Evolutionary conservation across 495 filamentous ascomycete species (phyloP).

Genomic region (Hyaloscypha bicolor): DNA sequence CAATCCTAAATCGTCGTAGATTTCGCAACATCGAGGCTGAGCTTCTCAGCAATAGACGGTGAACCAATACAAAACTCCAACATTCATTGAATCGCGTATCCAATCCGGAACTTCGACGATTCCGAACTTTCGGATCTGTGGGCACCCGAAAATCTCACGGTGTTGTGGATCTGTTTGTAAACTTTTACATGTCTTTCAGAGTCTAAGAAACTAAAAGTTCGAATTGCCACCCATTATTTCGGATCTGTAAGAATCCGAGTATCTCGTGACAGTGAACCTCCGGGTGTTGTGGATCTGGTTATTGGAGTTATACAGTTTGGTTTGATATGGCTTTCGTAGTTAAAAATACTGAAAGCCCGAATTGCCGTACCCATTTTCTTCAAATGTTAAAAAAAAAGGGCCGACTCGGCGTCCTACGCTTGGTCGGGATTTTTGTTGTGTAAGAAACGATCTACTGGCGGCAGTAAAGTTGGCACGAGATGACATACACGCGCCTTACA

Average conservation of each 20-base stretch:
- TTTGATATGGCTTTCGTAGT: too few relatives aligned
- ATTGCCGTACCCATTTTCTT: neutral
- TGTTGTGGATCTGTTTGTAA: too few relatives aligned
- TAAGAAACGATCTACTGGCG: neutral
- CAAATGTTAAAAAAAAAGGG: neutral
- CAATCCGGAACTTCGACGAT: neutral
- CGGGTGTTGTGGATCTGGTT: too few relatives aligned
- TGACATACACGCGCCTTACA: too few relatives aligned
- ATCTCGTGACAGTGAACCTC: too few relatives aligned
- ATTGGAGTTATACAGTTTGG: too few relatives aligned
- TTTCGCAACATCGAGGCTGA: neutral
- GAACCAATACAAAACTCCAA: neutral
- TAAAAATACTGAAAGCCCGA: neutral
- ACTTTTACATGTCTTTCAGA: too few relatives aligned
- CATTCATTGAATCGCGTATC: neutral
- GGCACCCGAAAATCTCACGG: too few relatives aligned
- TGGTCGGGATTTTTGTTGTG: neutral
- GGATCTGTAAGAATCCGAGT: too few relatives aligned
- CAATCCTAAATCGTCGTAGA: neutral
- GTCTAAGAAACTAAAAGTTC: too few relatives aligned
- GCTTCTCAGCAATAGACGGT: neutral
- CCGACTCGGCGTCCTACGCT: neutral
- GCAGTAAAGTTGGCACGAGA: neutral
- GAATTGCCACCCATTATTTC: too few relatives aligned
- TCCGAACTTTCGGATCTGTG: neutral